Base-by-base conservation (phyloP, 2,329 filamentous ascomycete species). In the Aspergillus fumigatiaffinis region DNA sequence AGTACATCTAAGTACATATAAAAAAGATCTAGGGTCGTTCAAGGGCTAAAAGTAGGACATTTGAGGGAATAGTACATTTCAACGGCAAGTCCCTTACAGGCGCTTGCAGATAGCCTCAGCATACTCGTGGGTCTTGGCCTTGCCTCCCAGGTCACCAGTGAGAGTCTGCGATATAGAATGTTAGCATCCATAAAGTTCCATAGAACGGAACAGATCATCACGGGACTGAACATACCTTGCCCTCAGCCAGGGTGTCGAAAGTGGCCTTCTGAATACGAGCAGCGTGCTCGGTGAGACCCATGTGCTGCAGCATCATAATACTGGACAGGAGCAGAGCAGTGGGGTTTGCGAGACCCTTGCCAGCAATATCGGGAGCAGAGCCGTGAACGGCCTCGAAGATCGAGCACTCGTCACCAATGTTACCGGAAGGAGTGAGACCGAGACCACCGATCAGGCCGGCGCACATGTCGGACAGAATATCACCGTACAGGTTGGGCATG, bases 221-320 rank as follows among this genome's bases (percentile, higher is more conserved):
- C 20, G 44, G 6, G 12, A 26, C 25, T 23, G 10, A 14, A 23
- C 44, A 47, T 73, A 85, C 82, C 88, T 97, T 97, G 81, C 94
- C 94, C 84, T 99, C 92, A 60, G 92, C 89, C 66, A 99, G 85
- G 60, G 92, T 96, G 76, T 90, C 90, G 78, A 99, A 97, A 73
- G 93, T 95, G 66, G 94, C 94, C 78, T 86, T 89, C 84, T 97
- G 91, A 73, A 99, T 97, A 77, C 87, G 87, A 76, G 82, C 77
- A 67, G 94, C 94, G 76, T 97, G 87, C 63, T 91, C 84, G 77
- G 81, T 87, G 64, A 99, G 84, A 71, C 90, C 87, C 93, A 99
- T 97, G 82, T 99, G 94, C 79, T 94, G 88, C 84, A 99, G 81
- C 94, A 99, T 97, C 94, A 99, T 97, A 82, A 97, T 94, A 77